These are phyloP conservation scores for Coniochaeta ligniaria DNA, from an alignment of 2,329 filamentous ascomycete species.

Conservation along the genomic window DNA sequence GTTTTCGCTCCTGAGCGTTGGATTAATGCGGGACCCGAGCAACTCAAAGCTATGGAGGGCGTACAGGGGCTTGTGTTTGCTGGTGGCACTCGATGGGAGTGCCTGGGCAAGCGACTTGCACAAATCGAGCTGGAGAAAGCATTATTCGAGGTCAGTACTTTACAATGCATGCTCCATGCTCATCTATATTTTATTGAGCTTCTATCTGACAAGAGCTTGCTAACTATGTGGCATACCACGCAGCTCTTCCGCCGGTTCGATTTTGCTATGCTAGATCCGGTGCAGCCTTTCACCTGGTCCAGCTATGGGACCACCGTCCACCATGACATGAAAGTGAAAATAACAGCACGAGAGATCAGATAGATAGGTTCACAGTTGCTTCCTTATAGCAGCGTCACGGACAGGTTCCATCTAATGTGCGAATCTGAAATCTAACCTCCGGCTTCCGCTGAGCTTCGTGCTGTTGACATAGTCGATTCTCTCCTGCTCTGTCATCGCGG, in stretches of 20 bases:
- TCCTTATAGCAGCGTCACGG: not conserved
- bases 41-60: conserved; percentile 7
- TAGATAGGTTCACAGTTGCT: no score
- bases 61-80: conserved; percentile 8
- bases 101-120: conserved; percentile 8
- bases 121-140: conserved; percentile 9
- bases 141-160: conserved; percentile 10
- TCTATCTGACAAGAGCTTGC: not conserved
- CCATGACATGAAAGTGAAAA: conserved; percentile 17
- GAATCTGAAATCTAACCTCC: conserved; percentile 35
- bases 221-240: not conserved
- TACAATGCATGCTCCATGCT: not conserved
- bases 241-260: conserved; percentile 9
- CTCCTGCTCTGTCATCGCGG: conserved; percentile 38
- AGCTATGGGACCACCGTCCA: conserved; percentile 4
- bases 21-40: conserved; percentile 5
- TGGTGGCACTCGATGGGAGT: conserved; percentile 9
- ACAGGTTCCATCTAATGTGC: conserved; percentile 19
- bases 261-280: conserved; percentile 8
- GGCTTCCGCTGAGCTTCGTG: conserved; percentile 35
- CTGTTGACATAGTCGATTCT: conserved; percentile 37
- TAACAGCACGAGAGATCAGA: conserved; percentile 20
- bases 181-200: not conserved
- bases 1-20: conserved; percentile 6
- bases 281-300: conserved; percentile 5